Base-by-base conservation (phyloP, 2,329 filamentous ascomycete genomes). In the Trichoderma koningiopsis region DNA sequence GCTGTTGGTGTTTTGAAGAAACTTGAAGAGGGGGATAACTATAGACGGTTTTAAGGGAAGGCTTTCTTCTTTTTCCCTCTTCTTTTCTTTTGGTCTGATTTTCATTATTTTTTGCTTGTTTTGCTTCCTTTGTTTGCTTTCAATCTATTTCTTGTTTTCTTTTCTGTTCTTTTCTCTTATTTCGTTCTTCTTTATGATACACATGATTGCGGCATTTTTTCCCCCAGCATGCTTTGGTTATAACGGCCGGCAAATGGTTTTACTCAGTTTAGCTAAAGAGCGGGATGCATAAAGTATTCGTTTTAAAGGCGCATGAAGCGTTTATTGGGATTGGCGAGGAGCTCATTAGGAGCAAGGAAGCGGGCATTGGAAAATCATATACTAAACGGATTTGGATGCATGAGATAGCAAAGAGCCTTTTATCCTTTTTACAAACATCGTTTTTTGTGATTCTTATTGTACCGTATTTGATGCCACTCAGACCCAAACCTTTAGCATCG, bases 1-100 rank as follows among this genome's bases (percentile, higher is more conserved):
- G 85, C 86, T 7, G 79, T 86, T 4, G 78, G 81, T 2, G 86
- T 88, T 63, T 72, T 89, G 72, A 81, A 78, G 72, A 85, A 82
- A 73, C 75, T 89, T 64, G 84, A 86, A 72, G 82, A 84, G 71
- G 79, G 81, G 1, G 78, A 75, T 10, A 79, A 79, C 65, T 77
- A 78, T 74, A 81, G 79, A 70, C 81, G 82, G 27, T 73, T 74
- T 43, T 72, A 65, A 65, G 52, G 24, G 19, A 37, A 33, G 24
- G 22, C 7, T 31, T 55, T 56, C 13, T 33, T 52, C 27, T 29
- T 55, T 29, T 13, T 24, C 2, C 27, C 16, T 24, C 2, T 16
- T 35, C 43, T 16, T 13, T 24, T 10, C 6, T n/a, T 27, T 27
- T 27, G 27, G 27, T 4, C 27, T 22, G 40, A 8, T 49, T 49